Percentiles rank a stretch among this genome's conserved stretches.
These are phyloP conservation scores for Anacardium occidentale DNA, from an alignment of 345 rosid genomes.

Conservation along the genomic window DNA sequence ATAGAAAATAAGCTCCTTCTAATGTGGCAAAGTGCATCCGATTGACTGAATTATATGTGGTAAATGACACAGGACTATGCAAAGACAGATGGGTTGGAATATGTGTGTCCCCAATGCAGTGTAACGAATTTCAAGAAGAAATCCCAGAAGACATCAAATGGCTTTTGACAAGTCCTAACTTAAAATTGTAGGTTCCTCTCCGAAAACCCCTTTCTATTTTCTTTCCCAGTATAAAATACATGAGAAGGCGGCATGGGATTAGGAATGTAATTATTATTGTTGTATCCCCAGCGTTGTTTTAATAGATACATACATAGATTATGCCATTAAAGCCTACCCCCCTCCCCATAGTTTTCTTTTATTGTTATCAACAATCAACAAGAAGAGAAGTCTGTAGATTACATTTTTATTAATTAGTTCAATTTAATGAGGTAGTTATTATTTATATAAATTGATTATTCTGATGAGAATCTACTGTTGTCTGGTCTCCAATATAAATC, in stretches of 20 bases:
- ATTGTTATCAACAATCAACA: too few species aligned
- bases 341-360: conserved; percentile 13
- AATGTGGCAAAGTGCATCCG: neutral
- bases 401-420: conserved; percentile 1
- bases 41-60: neutral
- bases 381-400: conserved; percentile 13
- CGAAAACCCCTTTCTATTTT: neutral
- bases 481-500: too few species aligned
- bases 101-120: conserved; percentile 94
- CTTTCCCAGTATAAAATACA: conserved; percentile 18
- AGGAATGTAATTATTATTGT: conserved; percentile 51
- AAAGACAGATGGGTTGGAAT: conserved; percentile 95
- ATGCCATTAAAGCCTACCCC: conserved; percentile 14
- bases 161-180: conserved; percentile 40
- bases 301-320: conserved; percentile 35
- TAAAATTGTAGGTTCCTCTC: conserved; percentile 14
- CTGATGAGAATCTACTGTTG: neutral
- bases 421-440: conserved; percentile 2
- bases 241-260: conserved; percentile 23
- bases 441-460: too few species aligned
- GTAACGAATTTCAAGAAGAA: conserved; percentile 83
- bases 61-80: conserved; percentile 86
- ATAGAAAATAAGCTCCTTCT: neutral
- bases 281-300: conserved; percentile 44
- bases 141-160: conserved; percentile 71